A percentile compares a stretch with the other conserved stretches of the same genome.
Evolutionary conservation across 495 filamentous ascomycete species (phyloP).

Genomic region (Aspergillus conjunctus): DNA sequence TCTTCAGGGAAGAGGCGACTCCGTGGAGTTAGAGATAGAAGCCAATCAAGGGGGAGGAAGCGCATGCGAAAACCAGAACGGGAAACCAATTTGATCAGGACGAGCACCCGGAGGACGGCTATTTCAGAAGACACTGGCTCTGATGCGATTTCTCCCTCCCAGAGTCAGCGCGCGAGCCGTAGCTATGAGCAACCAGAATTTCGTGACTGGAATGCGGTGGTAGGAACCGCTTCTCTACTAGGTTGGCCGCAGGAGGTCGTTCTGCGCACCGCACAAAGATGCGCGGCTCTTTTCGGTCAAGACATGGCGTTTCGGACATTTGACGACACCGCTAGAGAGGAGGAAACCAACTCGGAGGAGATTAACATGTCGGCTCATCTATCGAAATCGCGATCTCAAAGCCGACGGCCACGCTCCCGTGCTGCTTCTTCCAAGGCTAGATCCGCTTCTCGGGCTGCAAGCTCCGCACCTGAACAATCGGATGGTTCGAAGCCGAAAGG

Average conservation of each 20-base stretch:
- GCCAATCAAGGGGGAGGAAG: conserved; percentile 37
- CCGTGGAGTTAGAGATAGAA: conserved; percentile 13
- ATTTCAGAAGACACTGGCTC: conserved; percentile 14
- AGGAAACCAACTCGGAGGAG: conserved; percentile 31
- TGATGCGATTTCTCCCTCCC: background rate
- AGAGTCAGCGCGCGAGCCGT: conserved; percentile 1
- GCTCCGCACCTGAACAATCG: conserved; percentile 8
- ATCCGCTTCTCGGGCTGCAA: conserved; percentile 20
- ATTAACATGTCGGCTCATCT: conserved; percentile 9
- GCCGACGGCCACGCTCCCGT: conserved; percentile 8
- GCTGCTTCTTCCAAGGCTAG: conserved; percentile 12
- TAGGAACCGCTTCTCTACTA: conserved; percentile 70
- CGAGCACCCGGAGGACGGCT: conserved; percentile 16
- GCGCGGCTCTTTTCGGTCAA: conserved; percentile 68
- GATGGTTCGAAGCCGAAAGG: conserved; percentile 21
- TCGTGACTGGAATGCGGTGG: conserved; percentile 79
- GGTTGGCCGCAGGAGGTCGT: conserved; percentile 65
- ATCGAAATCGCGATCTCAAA: conserved; percentile 10
- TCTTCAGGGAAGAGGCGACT: conserved; percentile 21
- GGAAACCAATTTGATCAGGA: conserved; percentile 8
- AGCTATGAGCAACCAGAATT: conserved; percentile 38
- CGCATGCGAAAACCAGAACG: conserved; percentile 20
- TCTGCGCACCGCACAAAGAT: conserved; percentile 66
- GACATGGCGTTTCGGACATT: conserved; percentile 62
- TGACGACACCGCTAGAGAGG: conserved; percentile 46